Conservation (phyloP, 441 rosid genomes). For the Mallotus japonicus region DNA sequence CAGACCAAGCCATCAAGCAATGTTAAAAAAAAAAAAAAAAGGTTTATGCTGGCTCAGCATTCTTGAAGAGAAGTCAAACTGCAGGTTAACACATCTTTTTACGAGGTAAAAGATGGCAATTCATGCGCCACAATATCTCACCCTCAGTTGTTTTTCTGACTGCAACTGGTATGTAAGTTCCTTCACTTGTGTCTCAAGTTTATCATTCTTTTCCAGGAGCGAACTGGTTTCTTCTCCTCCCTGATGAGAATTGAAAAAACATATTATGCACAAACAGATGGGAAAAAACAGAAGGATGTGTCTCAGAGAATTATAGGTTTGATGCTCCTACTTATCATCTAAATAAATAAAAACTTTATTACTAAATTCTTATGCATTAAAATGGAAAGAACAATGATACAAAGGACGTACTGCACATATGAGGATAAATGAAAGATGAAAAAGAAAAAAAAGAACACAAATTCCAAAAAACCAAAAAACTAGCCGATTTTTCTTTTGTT, state of each 20-base stretch:
- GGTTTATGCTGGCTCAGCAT: neutral
- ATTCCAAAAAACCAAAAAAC: neutral
- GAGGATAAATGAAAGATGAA: neutral
- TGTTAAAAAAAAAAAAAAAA: neutral
- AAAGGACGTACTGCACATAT: too few relatives aligned
- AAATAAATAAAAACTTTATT: neutral
- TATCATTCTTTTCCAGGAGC: slow-evolving; percentile 11
- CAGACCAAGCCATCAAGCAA: slow-evolving; percentile 12
- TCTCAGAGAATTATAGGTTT: neutral
- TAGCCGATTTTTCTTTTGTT: neutral
- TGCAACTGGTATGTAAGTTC: slow-evolving; percentile 17
- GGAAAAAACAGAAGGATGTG: neutral
- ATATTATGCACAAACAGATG: slow-evolving; percentile 3
- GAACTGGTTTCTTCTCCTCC: slow-evolving; percentile 14
- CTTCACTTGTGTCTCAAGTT: slow-evolving; percentile 16
- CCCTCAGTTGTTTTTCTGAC: slow-evolving; percentile 28
- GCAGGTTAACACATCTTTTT: slow-evolving; percentile 6
- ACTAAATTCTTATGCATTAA: neutral
- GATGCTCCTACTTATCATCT: neutral
- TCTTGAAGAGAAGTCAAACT: neutral
- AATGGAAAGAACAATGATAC: neutral
- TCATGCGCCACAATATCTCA: slow-evolving; percentile 11
- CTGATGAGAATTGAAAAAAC: slow-evolving; percentile 26
- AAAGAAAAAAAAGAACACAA: neutral
- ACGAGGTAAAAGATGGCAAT: neutral